Evolutionary conservation across 2,329 filamentous ascomycete species (phyloP).

Genomic region (Lecanicillium sp.): DNA sequence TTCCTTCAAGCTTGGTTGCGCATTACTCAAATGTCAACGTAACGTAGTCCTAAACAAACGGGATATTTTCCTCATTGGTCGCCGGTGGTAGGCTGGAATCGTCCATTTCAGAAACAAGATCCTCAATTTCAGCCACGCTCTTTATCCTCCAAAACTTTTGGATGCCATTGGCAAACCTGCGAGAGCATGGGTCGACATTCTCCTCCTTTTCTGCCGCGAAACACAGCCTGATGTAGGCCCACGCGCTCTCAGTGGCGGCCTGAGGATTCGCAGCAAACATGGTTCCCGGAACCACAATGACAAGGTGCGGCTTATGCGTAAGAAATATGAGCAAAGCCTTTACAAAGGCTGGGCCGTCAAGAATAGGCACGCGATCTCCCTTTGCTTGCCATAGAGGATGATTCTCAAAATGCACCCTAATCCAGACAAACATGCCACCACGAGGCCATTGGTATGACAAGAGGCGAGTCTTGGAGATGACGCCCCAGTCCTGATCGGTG

Average conservation of each 20-base stretch:
- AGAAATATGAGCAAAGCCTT: conserved; percentile 63
- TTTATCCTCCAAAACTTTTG: conserved; percentile 72
- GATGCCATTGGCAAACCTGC: conserved; percentile 59
- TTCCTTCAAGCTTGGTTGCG: no score
- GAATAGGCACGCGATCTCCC: conserved; percentile 26
- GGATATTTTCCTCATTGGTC: no score
- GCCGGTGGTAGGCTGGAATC: conserved; percentile 9
- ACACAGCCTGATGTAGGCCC: conserved; percentile 69
- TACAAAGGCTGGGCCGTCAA: conserved; percentile 48
- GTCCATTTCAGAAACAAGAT: conserved; percentile 36
- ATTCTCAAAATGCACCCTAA: conserved; percentile 59
- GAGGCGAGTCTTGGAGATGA: conserved; percentile 65
- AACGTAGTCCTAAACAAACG: no score
- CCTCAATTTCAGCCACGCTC: conserved; percentile 55
- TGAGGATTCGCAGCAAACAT: conserved; percentile 65
- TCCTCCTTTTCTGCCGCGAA: conserved; percentile 78
- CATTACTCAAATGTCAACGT: no score
- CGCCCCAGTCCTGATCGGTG: conserved; percentile 57
- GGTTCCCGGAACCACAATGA: conserved; percentile 60
- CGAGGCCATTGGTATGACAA: conserved; percentile 73
- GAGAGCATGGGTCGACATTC: conserved; percentile 52
- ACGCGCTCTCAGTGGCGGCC: conserved; percentile 50
- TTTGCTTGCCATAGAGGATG: conserved; percentile 57
- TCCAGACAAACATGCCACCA: conserved; percentile 90
- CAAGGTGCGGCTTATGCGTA: conserved; percentile 59